Conservation (phyloP, 768 basidiomycete species). For the Termitomyces sp. region DNA sequence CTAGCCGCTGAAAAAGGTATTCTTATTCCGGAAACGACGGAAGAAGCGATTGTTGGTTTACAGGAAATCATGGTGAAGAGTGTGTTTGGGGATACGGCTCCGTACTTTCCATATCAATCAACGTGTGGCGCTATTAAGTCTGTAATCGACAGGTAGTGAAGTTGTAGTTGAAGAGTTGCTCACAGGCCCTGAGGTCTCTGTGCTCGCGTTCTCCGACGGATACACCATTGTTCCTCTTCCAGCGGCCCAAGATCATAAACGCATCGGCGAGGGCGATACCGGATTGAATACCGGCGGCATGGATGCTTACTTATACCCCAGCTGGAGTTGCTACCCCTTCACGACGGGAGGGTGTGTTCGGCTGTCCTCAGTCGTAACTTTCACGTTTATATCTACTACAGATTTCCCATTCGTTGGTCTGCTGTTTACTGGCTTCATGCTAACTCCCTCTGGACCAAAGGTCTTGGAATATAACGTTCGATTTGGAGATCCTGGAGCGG, state of each 20-base stretch:
- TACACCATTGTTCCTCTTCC: constrained; percentile 89
- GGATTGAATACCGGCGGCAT: constrained; percentile 97
- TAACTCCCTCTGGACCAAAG: constrained; percentile 84
- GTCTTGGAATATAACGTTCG: constrained; percentile 98
- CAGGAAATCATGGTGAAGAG: constrained; percentile 80
- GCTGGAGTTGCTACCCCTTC: constrained; percentile 84
- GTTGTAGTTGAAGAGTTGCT: constrained; percentile 94
- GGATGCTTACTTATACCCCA: constrained; percentile 97
- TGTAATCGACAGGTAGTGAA: constrained; percentile 57
- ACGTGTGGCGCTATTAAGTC: constrained; percentile 19
- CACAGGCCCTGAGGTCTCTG: constrained; percentile 88
- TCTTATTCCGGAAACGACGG: constrained; percentile 76
- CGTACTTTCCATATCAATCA: constrained; percentile 21
- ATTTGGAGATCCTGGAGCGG: constrained; percentile 98
- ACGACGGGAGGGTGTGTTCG: constrained; percentile 79
- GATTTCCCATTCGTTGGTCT: constrained; percentile 97
- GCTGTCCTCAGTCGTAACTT: background rate
- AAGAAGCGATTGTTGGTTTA: constrained; percentile 79
- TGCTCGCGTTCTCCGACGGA: constrained; percentile 94
- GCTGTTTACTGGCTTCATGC: constrained; percentile 94
- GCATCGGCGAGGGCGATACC: constrained; percentile 92
- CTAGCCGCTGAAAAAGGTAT: constrained; percentile 97
- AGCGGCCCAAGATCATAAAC: constrained; percentile 96
- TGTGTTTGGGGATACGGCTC: constrained; percentile 85
- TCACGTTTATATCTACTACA: constrained; percentile 24